A percentile compares a stretch with the other conserved stretches of the same genome.
Conservation (phyloP, 2,329 filamentous ascomycete genomes). For the Neofusicoccum laricinum region DNA sequence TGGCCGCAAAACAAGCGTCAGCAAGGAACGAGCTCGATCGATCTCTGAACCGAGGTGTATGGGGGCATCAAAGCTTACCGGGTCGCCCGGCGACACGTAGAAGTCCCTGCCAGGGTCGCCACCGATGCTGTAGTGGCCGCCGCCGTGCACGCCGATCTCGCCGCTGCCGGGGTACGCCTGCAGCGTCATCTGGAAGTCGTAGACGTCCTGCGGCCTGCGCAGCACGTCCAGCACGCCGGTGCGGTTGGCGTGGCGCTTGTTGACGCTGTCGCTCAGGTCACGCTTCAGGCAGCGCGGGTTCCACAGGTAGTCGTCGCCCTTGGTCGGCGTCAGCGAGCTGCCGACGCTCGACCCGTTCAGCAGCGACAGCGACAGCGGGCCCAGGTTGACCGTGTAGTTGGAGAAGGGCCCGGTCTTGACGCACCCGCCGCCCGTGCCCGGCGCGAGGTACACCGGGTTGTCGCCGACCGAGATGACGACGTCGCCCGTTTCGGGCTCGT, state of each 20-base stretch:
- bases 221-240: slow-evolving; percentile 25
- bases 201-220: slow-evolving; percentile 25
- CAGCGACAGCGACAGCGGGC: slow-evolving; percentile 40
- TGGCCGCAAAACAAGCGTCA: neutral
- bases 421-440: slow-evolving; percentile 56
- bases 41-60: no score
- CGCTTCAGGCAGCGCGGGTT: slow-evolving; percentile 40
- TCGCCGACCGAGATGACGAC: slow-evolving; percentile 12
- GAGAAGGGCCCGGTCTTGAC: slow-evolving; percentile 52
- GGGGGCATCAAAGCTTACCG: slow-evolving; percentile 45
- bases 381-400: slow-evolving; percentile 45
- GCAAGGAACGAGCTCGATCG: slow-evolving; percentile 14
- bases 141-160: slow-evolving; percentile 45
- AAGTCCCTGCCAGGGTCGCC: slow-evolving; percentile 47
- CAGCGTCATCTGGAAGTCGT: slow-evolving; percentile 37
- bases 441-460: slow-evolving; percentile 37
- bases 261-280: slow-evolving; percentile 32
- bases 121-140: slow-evolving; percentile 47
- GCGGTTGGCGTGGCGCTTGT: slow-evolving; percentile 24
- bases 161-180: slow-evolving; percentile 35
- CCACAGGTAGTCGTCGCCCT: slow-evolving; percentile 22
- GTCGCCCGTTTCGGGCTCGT: neutral
- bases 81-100: slow-evolving; percentile 46
- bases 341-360: slow-evolving; percentile 23
- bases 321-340: neutral